Base-by-base conservation (phyloP, 192 early-diverging fungal species). In the Podila verticillata region DNA sequence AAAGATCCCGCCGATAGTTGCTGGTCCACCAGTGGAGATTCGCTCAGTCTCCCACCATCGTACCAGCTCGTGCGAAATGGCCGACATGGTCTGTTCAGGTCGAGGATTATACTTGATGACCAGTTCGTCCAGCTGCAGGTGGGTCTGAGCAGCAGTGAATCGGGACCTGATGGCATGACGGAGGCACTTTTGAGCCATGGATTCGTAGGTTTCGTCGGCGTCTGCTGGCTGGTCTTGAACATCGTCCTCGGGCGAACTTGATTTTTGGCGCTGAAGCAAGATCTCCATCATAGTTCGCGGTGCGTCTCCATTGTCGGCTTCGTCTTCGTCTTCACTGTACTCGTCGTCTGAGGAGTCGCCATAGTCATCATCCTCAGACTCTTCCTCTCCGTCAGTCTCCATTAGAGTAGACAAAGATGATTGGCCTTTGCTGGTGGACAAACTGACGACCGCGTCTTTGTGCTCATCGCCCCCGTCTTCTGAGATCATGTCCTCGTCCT, bases 51-150 rank as follows among this genome's bases (percentile, higher is more conserved):
- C 74, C 74, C 74, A 78, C 74, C 74, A 78, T 17, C 64, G 54
- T 47, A 54, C 49, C 7, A 70, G 24, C 48, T 65, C 64, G 26
- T 67, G 66, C 2, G 80, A 74, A 5, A 87, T 66, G 26, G 70
- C 74, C 17, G 64, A 68, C 24, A 82, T 34, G 9, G 82, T 66
- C 20, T 68, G 49, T 34, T 78, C 62, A 5, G 63, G 49, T 0
- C 64, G 63, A 0, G 80, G 82, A 26, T 87, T 69, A 32, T 80
- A 83, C 59, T 87, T 87, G 22, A 87, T 26, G 19, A 79, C 65
- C 22, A 87, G 57, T n/a, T 87, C 86, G 47, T 87, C 86, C 15
- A 87, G 48, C 34, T 84, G 82, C 51, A 87, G 64, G 26, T 82
- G 77, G 3, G 81, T 75, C 60, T 81, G 82, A 12, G 84, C 86